phyloP scores from a whole-genome alignment of 352 stramenopile genomes.

The Phytophthora fragariae region DNA sequence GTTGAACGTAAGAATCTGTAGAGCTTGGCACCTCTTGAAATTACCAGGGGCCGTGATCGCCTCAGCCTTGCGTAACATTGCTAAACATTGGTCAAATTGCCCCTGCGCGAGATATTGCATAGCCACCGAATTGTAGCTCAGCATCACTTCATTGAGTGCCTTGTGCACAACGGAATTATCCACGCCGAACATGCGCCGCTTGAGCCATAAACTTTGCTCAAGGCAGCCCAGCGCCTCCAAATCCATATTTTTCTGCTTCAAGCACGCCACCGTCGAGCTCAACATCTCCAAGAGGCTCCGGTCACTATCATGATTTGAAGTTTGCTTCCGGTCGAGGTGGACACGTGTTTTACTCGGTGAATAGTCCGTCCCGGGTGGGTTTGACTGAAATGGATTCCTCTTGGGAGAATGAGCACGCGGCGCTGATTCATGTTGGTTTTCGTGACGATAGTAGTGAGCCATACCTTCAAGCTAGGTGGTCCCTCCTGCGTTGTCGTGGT shows the following conservation, averaged over 20 bases:
- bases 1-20: slow-evolving; percentile 86
- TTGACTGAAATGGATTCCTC: slow-evolving; percentile 50
- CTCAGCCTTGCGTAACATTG: slow-evolving; percentile 77
- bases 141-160: slow-evolving; percentile 68
- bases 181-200: slow-evolving; percentile 79
- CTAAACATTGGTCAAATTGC: slow-evolving; percentile 73
- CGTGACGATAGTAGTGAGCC: slow-evolving; percentile 31
- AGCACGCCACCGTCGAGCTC: slow-evolving; percentile 65
- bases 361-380: slow-evolving; percentile 27
- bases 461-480: slow-evolving; percentile 10
- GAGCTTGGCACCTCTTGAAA: slow-evolving; percentile 67
- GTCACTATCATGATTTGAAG: slow-evolving; percentile 53
- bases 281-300: slow-evolving; percentile 78
- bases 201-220: slow-evolving; percentile 80
- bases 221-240: slow-evolving; percentile 76
- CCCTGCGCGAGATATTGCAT: slow-evolving; percentile 68
- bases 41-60: slow-evolving; percentile 72
- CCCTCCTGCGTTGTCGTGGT: neutral
- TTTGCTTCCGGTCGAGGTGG: slow-evolving; percentile 14
- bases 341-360: slow-evolving; percentile 24
- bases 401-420: slow-evolving; percentile 21
- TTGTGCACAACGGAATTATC: slow-evolving; percentile 63
- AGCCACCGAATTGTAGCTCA: slow-evolving; percentile 81
- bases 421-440: slow-evolving; percentile 15
- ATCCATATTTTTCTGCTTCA: slow-evolving; percentile 81